Conservation (phyloP, 1,284 basidiomycete species). For the Marasmius sp. region DNA sequence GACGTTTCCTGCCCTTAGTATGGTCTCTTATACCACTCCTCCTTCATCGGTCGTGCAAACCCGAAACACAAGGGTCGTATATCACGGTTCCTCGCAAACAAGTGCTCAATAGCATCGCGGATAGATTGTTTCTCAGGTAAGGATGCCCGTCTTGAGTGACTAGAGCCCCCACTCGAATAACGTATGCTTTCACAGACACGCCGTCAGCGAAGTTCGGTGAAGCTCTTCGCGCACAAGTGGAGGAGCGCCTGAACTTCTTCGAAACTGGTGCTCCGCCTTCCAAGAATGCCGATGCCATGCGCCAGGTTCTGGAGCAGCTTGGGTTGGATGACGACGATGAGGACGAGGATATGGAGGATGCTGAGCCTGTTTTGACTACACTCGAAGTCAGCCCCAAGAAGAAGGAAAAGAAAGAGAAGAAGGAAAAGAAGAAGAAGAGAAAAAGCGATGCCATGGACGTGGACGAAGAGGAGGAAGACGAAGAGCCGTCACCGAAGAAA, state of each 20-base stretch:
- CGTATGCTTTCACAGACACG: slow-evolving; percentile 49
- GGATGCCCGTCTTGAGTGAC: slow-evolving; percentile 15
- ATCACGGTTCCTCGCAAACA: slow-evolving; percentile 97
- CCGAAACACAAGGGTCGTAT: slow-evolving; percentile 98
- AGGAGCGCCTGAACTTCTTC: slow-evolving; percentile 95
- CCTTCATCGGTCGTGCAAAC: slow-evolving; percentile 94
- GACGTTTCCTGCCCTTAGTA: slow-evolving; percentile 58
- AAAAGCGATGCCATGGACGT: slow-evolving; percentile 65
- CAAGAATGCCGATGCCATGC: slow-evolving; percentile 88
- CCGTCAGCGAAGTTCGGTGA: slow-evolving; percentile 95
- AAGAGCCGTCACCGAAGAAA: slow-evolving; percentile 64
- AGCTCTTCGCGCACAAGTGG: slow-evolving; percentile 91
- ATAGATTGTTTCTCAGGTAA: slow-evolving; percentile 96
- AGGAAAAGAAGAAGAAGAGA: slow-evolving; percentile 63
- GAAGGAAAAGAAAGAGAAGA: slow-evolving; percentile 54
- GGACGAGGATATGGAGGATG: slow-evolving; percentile 49
- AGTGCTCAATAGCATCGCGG: slow-evolving; percentile 96
- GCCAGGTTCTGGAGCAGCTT: slow-evolving; percentile 83
- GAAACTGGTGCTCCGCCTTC: slow-evolving; percentile 83
- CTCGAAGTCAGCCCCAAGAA: slow-evolving; percentile 53
- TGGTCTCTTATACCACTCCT: slow-evolving; percentile 90
- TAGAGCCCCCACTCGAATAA: not conserved
- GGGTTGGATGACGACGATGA: slow-evolving; percentile 74
- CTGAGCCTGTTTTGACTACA: slow-evolving; percentile 50
- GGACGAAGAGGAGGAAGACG: slow-evolving; percentile 54